Evolutionary conservation across 306 rosid genomes (phyloP).

Genomic region (Medicago ruthenica): DNA sequence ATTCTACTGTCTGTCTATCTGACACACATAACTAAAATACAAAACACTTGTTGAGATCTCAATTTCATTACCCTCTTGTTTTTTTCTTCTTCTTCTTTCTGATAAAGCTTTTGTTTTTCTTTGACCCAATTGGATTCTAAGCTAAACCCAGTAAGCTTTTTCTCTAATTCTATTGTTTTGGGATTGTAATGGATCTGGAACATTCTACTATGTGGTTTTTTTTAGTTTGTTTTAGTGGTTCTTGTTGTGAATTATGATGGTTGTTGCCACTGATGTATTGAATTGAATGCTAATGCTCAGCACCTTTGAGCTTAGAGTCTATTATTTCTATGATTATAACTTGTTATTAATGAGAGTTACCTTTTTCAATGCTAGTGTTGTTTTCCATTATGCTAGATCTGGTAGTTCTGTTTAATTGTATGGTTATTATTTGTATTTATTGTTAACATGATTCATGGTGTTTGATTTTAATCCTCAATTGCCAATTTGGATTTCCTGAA

Average conservation of each 20-base stretch:
- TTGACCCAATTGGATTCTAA: constrained; percentile 47
- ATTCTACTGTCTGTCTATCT: constrained; percentile 22
- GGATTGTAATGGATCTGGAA: constrained; percentile 46
- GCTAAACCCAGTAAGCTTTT: constrained; percentile 52
- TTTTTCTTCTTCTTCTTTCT: constrained; percentile 15
- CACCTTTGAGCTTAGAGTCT: constrained; percentile 2
- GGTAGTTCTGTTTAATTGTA: constrained; percentile 30
- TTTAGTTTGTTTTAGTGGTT: constrained; percentile 20
- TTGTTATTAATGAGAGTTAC: constrained; percentile 20
- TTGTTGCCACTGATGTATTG: constrained; percentile 34
- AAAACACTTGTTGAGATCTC: not conserved
- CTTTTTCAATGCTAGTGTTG: constrained; percentile 29
- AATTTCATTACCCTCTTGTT: constrained; percentile 27
- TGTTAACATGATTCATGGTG: constrained; percentile 27
- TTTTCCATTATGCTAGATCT: constrained; percentile 45
- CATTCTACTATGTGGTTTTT: constrained; percentile 18
- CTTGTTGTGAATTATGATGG: constrained; percentile 1
- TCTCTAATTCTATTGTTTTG: not conserved
- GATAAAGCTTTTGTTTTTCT: constrained; percentile 32
- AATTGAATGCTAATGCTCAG: constrained; percentile 20
- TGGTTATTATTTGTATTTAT: constrained; percentile 10
- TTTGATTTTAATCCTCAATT: constrained; percentile 4
- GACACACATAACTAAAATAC: not conserved
- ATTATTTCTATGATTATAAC: not conserved
- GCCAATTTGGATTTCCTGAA: no score